Base-by-base conservation (phyloP, 2,329 filamentous ascomycete genomes). In the Lachnellula willkommii region DNA sequence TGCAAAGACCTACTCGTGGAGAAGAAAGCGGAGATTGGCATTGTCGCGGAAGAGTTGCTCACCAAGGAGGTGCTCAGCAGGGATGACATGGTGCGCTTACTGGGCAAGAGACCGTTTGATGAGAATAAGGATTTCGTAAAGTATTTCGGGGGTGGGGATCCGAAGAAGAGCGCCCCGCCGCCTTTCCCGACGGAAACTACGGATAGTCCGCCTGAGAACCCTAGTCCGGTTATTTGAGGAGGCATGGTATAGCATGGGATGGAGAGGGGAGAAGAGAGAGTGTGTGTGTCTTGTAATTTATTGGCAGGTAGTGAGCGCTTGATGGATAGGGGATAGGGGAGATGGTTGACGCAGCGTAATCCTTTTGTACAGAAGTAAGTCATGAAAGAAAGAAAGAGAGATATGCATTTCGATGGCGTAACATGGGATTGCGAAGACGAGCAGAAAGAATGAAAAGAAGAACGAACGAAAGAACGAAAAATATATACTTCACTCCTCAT, bases 41-140 rank as follows among this genome's bases (percentile, higher is more conserved):
- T 96, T 40, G 84, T 99, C 5, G 94, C 94, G 0, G 92, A 99
- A 77, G 94, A 99, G 75, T 77, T 99, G 56, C 78, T 99, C 61
- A 82, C 78, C 67, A 96, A 96, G 81, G 94, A 99, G 75, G 86
- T 96, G 66, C 80, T 99, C 22, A 85, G 86, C 36, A 82, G 94
- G 55, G 94, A 99, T 67, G 94, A 99, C 73, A 87, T 97, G 82
- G 84, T 97, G 50, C 80, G 94, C 28, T 77, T 99, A 54, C 78
- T 99, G 26, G 94, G 94, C 22, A 86, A 86, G 47, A 77, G 94
- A 62, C 90, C 90, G 14, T 97, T 89, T 66, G 86, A 88, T 42
- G 93, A 97, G 15, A 66, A 70, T 66, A 87, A 89, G 66, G 92
- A 97, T 68, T 97, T 99, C 73, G 79, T 87, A 67, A 96, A 96